Evolutionary conservation across 441 rosid genomes (phyloP).

Genomic region (Populus hybrid): DNA sequence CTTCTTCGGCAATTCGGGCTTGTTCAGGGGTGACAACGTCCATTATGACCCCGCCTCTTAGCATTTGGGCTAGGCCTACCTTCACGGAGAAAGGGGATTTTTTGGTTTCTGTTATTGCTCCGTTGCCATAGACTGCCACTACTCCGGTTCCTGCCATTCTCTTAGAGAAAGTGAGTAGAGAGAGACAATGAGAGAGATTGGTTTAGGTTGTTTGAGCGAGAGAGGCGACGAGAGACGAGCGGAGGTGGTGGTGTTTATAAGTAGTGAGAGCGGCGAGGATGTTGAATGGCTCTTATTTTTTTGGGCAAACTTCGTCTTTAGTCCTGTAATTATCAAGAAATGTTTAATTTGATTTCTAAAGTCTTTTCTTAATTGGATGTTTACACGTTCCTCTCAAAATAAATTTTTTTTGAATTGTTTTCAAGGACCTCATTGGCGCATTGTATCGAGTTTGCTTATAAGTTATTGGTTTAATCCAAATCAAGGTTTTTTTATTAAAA

Average conservation of each 20-base stretch:
- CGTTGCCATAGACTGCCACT: constrained; percentile 87
- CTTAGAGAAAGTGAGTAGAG: neutral
- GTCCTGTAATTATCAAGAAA: neutral
- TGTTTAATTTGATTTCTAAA: neutral
- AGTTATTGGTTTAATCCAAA: too few species aligned
- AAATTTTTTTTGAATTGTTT: too few species aligned
- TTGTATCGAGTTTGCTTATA: neutral
- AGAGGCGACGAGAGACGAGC: constrained; percentile 1
- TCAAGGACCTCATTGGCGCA: neutral
- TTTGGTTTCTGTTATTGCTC: constrained; percentile 73
- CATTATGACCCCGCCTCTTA: constrained; percentile 95
- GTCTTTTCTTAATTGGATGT: neutral
- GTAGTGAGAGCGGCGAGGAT: constrained; percentile 7
- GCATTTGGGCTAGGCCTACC: constrained; percentile 97
- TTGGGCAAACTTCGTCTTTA: neutral
- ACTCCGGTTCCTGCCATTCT: constrained; percentile 83
- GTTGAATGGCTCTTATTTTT: constrained; percentile 22
- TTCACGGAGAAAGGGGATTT: constrained; percentile 91
- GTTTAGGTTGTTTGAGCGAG: neutral
- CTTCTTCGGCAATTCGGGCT: constrained; percentile 83
- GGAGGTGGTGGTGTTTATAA: constrained; percentile 8
- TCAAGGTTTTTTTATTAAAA: too few species aligned
- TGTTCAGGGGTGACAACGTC: constrained; percentile 92
- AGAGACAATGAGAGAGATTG: neutral
- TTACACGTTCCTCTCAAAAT: neutral